Base-by-base conservation (phyloP, 75 land plant genomes). In the Pinus tabuliformis region DNA sequence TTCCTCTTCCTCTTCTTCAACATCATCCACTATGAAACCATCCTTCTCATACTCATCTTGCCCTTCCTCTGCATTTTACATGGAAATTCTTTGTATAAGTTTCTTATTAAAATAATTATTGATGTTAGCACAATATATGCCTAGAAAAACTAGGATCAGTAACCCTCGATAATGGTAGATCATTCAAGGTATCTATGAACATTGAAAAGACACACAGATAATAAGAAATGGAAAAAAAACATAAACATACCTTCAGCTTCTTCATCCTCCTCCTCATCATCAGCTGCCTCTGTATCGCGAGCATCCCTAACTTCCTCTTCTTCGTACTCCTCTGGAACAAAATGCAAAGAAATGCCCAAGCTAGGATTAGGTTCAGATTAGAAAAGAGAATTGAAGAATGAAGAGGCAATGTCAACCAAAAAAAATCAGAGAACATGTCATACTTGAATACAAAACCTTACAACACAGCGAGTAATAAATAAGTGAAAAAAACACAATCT, bases 41-140 rank as follows among this genome's bases (percentile, higher is more conserved):
- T 96, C 99, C 66, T 96, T 91, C 84, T 96, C 99, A 74, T 90
- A 96, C 58, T 94, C 97, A 84, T 96, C 95, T 76, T 91, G 93
- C 3, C 95, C 93, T 66, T 95, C 99, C 73, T 93, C 98, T 89
- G 83, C 73, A 56, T 49, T 21, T 28, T 14, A n/a, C 33, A 73
- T 73, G 21, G 2, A 73, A 15, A 45, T 36, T n/a, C 20, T 57
- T 22, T 26, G 26, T 57, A 57, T 73, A 57, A 73, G n/a, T 22
- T 73, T 14, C 22, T 45, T 59, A 6, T 58, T 24, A 30, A 58
- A 57, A 57, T 59, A 16, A 64, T 36, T 64, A 3, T 36, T 64
- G 16, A 49, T 49, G 54, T 11, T 49, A 49, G 12, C 54, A 49
- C 13, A 49, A 49, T 49, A 49, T 49, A 11, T 49, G 54, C 42